phyloP scores from a whole-genome alignment of 2,329 filamentous ascomycete species.

The Ceratocystis destructans region DNA sequence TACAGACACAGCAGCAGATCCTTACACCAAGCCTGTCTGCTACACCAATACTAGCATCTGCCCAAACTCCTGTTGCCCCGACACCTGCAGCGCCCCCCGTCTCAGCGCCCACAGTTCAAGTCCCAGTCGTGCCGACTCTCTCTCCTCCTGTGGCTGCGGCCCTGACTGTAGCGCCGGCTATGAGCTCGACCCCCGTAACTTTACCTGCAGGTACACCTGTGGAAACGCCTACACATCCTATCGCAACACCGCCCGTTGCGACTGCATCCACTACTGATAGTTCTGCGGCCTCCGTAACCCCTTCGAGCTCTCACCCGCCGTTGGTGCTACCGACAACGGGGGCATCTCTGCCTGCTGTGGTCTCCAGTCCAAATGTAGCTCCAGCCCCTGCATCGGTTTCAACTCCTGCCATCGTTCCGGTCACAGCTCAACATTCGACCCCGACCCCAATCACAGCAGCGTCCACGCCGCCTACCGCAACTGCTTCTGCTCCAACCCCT shows the following conservation, averaged over 20 bases:
- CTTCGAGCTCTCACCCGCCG: too few species aligned
- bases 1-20: background rate
- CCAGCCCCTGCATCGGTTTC: background rate
- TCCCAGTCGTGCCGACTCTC: background rate
- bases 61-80: background rate
- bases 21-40: background rate
- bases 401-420: background rate
- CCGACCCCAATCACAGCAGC: background rate
- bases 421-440: background rate
- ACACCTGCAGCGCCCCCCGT: background rate
- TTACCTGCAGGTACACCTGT: background rate
- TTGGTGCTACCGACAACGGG: too few species aligned
- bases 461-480: background rate
- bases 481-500: background rate
- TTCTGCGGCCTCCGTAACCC: too few species aligned
- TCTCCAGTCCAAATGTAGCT: background rate
- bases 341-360: too few species aligned
- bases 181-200: background rate
- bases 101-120: background rate
- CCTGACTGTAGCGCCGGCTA: background rate
- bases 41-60: background rate
- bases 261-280: too few species aligned
- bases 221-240: background rate
- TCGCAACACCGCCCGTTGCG: too few species aligned
- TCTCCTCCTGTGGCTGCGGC: background rate